Conservation (phyloP, 1,139 yeast species). For the Saccharomycopsis phalli region DNA sequence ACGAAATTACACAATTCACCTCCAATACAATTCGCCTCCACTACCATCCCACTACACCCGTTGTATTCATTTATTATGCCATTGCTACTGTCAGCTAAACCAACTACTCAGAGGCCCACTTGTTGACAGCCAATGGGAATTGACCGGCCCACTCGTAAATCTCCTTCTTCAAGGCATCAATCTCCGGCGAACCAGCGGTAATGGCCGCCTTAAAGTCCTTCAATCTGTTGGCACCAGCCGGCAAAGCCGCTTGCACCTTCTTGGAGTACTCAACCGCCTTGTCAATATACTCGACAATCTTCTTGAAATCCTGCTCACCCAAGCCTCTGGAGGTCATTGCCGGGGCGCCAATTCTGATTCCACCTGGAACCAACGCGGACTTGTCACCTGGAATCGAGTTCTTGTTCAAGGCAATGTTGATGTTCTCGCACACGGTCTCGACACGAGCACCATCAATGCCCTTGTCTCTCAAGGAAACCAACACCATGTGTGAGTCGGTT, state of each 20-base stretch:
- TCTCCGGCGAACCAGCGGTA: slow-evolving; percentile 59
- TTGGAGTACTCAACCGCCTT: slow-evolving; percentile 73
- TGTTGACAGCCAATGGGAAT: slow-evolving; percentile 74
- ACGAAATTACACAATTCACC: too few species aligned
- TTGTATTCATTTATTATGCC: too few species aligned
- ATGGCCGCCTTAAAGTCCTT: slow-evolving; percentile 87
- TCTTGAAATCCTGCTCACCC: slow-evolving; percentile 75
- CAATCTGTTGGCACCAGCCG: slow-evolving; percentile 83
- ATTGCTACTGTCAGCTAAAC: too few species aligned
- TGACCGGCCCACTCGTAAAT: slow-evolving; percentile 86
- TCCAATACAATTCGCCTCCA: too few species aligned
- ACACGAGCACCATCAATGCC: slow-evolving; percentile 97
- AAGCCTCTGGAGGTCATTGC: slow-evolving; percentile 98
- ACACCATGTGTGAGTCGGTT: slow-evolving; percentile 94
- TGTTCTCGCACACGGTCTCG: slow-evolving; percentile 88
- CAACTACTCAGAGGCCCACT: slow-evolving; percentile 17
- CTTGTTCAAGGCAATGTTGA: slow-evolving; percentile 93
- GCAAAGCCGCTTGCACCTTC: slow-evolving; percentile 62
- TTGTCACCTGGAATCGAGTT: slow-evolving; percentile 98
- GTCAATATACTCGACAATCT: slow-evolving; percentile 78
- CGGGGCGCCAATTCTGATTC: slow-evolving; percentile 96
- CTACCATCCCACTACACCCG: too few species aligned
- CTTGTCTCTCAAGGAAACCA: slow-evolving; percentile 82
- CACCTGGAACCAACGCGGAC: slow-evolving; percentile 96
- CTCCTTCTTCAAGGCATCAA: slow-evolving; percentile 63